These are phyloP conservation scores for Candida nonsorbophila DNA, from an alignment of 805 yeast species.

Conservation along the genomic window DNA sequence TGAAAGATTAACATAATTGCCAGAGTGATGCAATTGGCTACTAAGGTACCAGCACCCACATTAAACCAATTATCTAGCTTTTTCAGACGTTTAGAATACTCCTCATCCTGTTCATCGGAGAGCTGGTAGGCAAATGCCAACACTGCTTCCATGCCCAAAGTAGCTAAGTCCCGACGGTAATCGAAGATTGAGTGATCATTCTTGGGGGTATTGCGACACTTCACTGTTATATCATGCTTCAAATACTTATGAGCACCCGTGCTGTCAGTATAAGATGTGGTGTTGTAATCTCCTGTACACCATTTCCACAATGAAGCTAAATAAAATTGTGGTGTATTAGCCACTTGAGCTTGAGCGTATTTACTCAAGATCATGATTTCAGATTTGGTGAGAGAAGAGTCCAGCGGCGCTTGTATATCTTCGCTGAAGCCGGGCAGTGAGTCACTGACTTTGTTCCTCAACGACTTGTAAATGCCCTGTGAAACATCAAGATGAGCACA, in stretches of 20 bases:
- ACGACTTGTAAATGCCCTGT: slow-evolving; percentile 44
- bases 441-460: slow-evolving; percentile 27
- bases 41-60: slow-evolving; percentile 21
- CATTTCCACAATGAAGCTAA: slow-evolving; percentile 36
- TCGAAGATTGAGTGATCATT: slow-evolving; percentile 30
- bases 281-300: slow-evolving; percentile 40
- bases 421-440: slow-evolving; percentile 3
- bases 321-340: slow-evolving; percentile 45
- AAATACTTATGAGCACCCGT: slow-evolving; percentile 10
- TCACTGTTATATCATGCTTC: slow-evolving; percentile 16
- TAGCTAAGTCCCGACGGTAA: slow-evolving; percentile 35
- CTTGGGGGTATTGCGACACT: slow-evolving; percentile 11
- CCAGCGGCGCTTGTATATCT: slow-evolving; percentile 19
- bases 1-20: slow-evolving; percentile 21
- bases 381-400: slow-evolving; percentile 40
- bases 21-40: slow-evolving; percentile 23
- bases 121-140: slow-evolving; percentile 44
- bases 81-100: slow-evolving; percentile 9
- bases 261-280: slow-evolving; percentile 8
- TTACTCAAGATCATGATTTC: slow-evolving; percentile 40
- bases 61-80: too few relatives aligned
- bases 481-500: slow-evolving; percentile 52
- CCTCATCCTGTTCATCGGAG: slow-evolving; percentile 7
- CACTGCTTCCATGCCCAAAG: slow-evolving; percentile 37
- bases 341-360: slow-evolving; percentile 43